Evolutionary conservation across 768 basidiomycete genomes (phyloP).

Genomic region (Rhodotorula toruloides): DNA sequence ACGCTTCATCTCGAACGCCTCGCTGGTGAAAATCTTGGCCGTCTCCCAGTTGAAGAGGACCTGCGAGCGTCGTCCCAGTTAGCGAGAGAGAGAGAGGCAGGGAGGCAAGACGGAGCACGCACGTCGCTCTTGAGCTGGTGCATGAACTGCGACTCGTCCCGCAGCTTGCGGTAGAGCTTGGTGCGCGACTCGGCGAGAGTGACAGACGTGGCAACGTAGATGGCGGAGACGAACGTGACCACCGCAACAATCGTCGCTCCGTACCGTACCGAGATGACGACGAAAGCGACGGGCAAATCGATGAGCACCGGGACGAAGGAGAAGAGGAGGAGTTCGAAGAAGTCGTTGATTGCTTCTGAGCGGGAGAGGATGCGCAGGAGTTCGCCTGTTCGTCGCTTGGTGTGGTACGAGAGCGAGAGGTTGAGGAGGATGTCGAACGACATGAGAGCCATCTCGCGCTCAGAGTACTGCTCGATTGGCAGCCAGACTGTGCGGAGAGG

Average conservation of each 20-base stretch:
- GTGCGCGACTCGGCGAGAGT: slow-evolving; percentile 28
- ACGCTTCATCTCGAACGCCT: slow-evolving; percentile 67
- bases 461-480: slow-evolving; percentile 63
- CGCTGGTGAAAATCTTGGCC: slow-evolving; percentile 84
- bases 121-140: slow-evolving; percentile 52
- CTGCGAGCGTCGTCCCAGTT: too few relatives aligned
- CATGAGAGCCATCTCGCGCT: slow-evolving; percentile 72
- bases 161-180: slow-evolving; percentile 29
- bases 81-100: too few relatives aligned
- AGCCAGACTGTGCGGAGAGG: too few relatives aligned
- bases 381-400: slow-evolving; percentile 76
- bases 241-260: slow-evolving; percentile 42
- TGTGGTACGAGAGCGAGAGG: slow-evolving; percentile 52
- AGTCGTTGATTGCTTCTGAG: slow-evolving; percentile 76
- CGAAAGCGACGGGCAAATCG: slow-evolving; percentile 54
- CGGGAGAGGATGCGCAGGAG: slow-evolving; percentile 74
- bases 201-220: slow-evolving; percentile 39
- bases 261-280: slow-evolving; percentile 59
- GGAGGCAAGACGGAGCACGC: too few relatives aligned
- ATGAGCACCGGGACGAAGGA: slow-evolving; percentile 73
- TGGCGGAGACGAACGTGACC: slow-evolving; percentile 45
- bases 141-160: slow-evolving; percentile 33
- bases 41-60: slow-evolving; percentile 54
- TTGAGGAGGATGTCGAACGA: slow-evolving; percentile 83
- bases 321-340: slow-evolving; percentile 67